Percentiles rank a stretch among this genome's conserved stretches.
These are phyloP conservation scores for Gentiana straminea DNA, from an alignment of 257 asterid genomes.

Conservation along the genomic window DNA sequence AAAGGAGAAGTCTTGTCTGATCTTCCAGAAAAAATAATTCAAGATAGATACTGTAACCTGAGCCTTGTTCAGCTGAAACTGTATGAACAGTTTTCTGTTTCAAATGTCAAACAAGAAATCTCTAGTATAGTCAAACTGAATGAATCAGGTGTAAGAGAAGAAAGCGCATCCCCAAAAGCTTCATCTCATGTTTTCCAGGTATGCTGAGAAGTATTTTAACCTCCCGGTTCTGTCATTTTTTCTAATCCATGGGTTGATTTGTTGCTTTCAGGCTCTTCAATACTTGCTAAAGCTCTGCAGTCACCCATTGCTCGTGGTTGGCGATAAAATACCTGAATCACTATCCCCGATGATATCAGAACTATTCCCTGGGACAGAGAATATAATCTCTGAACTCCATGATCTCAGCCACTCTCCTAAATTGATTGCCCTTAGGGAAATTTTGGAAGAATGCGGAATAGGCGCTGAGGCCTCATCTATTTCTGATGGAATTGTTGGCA, in stretches of 20 bases:
- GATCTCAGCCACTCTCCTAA: slow-evolving; percentile 86
- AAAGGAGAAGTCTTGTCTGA: slow-evolving; percentile 95
- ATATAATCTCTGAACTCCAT: slow-evolving; percentile 71
- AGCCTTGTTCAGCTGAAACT: slow-evolving; percentile 86
- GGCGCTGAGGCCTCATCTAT: slow-evolving; percentile 76
- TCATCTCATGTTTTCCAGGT: slow-evolving; percentile 99
- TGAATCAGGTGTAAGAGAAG: slow-evolving; percentile 53
- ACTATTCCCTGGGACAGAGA: slow-evolving; percentile 55
- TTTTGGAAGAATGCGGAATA: slow-evolving; percentile 98
- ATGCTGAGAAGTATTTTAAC: slow-evolving; percentile 11
- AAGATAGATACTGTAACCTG: slow-evolving; percentile 97
- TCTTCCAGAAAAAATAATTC: slow-evolving; percentile 94
- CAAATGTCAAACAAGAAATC: slow-evolving; percentile 78
- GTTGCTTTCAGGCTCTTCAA: slow-evolving; percentile 73
- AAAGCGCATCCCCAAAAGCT: slow-evolving; percentile 46
- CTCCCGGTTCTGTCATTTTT: slow-evolving; percentile 1
- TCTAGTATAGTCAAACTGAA: slow-evolving; percentile 69
- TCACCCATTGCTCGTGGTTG: slow-evolving; percentile 86
- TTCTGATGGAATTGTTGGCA: slow-evolving; percentile 59
- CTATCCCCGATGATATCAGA: slow-evolving; percentile 61
- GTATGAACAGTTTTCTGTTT: slow-evolving; percentile 91
- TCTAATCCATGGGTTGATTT: slow-evolving; percentile 16
- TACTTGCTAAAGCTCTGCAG: slow-evolving; percentile 96
- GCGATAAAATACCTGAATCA: slow-evolving; percentile 73
- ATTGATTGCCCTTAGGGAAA: slow-evolving; percentile 95